phyloP scores from a whole-genome alignment of 164 flowering plant genomes.

The Berberis vulgaris region DNA sequence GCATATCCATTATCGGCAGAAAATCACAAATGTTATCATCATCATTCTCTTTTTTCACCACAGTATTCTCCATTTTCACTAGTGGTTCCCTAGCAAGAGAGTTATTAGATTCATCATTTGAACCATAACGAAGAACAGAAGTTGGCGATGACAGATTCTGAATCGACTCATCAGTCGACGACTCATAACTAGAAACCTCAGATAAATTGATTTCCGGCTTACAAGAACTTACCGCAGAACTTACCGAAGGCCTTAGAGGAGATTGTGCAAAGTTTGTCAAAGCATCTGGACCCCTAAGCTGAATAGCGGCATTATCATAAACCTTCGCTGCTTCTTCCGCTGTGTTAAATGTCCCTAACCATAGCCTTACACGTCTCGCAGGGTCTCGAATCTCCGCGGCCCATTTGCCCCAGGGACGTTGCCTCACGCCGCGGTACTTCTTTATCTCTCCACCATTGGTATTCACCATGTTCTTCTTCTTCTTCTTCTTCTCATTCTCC shows the following conservation, averaged over 20 bases:
- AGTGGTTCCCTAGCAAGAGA: background rate
- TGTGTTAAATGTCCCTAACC: conserved; percentile 86
- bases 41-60: background rate
- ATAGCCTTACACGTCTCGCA: conserved; percentile 43
- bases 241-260: too few species aligned
- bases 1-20: conserved; percentile 21
- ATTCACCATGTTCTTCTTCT: conserved; percentile 8
- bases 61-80: conserved; percentile 1
- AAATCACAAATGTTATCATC: conserved; percentile 15
- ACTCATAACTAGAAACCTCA: conserved; percentile 28
- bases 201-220: conserved; percentile 11
- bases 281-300: conserved; percentile 77
- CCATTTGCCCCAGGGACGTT: conserved; percentile 94
- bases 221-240: background rate
- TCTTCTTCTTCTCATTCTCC: background rate
- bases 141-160: conserved; percentile 48
- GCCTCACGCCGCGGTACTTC: conserved; percentile 82
- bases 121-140: conserved; percentile 39
- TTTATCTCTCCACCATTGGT: background rate
- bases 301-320: conserved; percentile 77
- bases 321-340: conserved; percentile 92
- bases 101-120: conserved; percentile 12
- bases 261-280: conserved; percentile 46
- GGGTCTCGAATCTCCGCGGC: conserved; percentile 97
- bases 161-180: conserved; percentile 43